Percentiles rank a stretch among this genome's conserved stretches.
These are phyloP conservation scores for Dactylellina parvicollis DNA, from an alignment of 2,329 filamentous ascomycete species.

Conservation along the genomic window DNA sequence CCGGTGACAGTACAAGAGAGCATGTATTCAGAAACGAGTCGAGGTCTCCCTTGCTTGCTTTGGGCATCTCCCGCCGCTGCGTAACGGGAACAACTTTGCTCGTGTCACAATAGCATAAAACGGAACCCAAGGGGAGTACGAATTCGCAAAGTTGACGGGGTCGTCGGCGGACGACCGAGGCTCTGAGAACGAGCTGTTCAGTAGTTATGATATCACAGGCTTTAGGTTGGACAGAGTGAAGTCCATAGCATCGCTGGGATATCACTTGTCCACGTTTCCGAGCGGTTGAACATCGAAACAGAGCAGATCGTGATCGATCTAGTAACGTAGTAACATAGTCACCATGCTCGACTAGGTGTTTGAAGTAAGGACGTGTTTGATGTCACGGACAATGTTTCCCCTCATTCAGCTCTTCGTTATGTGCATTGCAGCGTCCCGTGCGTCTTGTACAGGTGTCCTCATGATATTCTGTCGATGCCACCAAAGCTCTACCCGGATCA, in stretches of 20 bases:
- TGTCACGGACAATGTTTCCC: not conserved
- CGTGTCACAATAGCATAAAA: no score
- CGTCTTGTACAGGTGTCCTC: not conserved
- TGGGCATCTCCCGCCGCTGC: no score
- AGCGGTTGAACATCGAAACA: not conserved
- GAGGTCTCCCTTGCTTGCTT: conserved; percentile 2
- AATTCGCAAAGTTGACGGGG: no score
- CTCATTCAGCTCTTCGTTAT: not conserved
- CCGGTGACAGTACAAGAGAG: conserved; percentile 1
- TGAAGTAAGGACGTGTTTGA: not conserved
- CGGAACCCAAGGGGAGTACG: no score
- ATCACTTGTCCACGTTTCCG: conserved; percentile 19
- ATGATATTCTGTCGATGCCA: not conserved
- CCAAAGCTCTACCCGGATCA: no score
- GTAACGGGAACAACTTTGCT: no score
- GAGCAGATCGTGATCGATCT: not conserved
- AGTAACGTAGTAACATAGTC: not conserved
- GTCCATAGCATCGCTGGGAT: not conserved
- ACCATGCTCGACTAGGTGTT: not conserved
- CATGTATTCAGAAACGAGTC: no score
- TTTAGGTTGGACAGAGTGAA: not conserved
- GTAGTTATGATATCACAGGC: conserved; percentile 8
- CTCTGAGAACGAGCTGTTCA: no score
- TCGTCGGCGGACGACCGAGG: no score
- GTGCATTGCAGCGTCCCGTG: not conserved